A percentile compares a stretch with the other conserved stretches of the same genome.
Evolutionary conservation across 2,329 filamentous ascomycete genomes (phyloP).

Genomic region (Mycosphaerella sp.): DNA sequence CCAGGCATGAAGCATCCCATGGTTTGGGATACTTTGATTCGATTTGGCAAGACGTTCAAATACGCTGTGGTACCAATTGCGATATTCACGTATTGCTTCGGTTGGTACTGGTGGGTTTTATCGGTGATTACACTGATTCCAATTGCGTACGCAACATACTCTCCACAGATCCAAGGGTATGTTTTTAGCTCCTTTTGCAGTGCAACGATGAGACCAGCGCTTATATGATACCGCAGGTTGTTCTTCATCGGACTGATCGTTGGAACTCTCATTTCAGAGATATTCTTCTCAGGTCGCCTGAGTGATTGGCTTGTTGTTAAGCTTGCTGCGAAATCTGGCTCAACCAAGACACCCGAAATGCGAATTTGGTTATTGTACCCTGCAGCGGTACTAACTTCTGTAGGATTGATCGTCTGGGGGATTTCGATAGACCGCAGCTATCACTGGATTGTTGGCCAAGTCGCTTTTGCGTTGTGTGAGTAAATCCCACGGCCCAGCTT

Average conservation of each 20-base stretch:
- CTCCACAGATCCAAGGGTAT: conserved; percentile 18
- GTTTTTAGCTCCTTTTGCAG: not conserved
- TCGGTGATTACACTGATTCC: conserved; percentile 17
- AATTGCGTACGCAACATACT: conserved; percentile 17
- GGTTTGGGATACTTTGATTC: conserved; percentile 15
- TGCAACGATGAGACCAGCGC: not conserved
- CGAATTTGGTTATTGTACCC: conserved; percentile 19
- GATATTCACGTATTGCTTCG: conserved; percentile 14
- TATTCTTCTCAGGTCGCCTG: conserved; percentile 16
- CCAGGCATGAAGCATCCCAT: conserved; percentile 19
- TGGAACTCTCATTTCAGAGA: conserved; percentile 18
- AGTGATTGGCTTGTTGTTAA: conserved; percentile 21
- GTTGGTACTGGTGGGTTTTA: conserved; percentile 21
- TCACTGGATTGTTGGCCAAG: conserved; percentile 21
- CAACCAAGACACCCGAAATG: conserved; percentile 17
- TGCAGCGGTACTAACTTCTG: conserved; percentile 12
- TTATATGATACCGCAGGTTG: conserved; percentile 2
- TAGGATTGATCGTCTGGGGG: conserved; percentile 17
- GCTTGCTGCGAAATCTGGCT: conserved; percentile 12
- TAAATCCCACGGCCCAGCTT: not conserved
- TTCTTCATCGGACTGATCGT: conserved; percentile 20
- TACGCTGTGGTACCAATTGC: conserved; percentile 18
- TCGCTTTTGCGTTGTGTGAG: conserved; percentile 19
- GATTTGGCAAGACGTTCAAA: conserved; percentile 17
- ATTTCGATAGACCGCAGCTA: conserved; percentile 17